Evolutionary conservation across 805 yeast species (phyloP).

Genomic region (Candida lessepsii): DNA sequence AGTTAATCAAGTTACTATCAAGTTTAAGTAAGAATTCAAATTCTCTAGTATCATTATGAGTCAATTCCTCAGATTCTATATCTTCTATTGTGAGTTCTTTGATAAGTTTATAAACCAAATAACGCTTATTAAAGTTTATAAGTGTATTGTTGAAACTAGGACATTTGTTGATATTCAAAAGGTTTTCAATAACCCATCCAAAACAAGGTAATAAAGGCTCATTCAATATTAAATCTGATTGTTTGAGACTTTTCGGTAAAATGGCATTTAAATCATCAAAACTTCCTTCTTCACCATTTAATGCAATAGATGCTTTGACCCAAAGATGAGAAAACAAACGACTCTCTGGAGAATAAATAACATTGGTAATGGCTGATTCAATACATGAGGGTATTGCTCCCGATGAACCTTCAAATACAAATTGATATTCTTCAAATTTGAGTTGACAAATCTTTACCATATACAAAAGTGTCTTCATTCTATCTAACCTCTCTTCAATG

Average conservation of each 20-base stretch:
- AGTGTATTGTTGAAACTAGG: conserved; percentile 70
- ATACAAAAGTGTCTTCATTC: conserved; percentile 67
- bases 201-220: conserved; percentile 74
- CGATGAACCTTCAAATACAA: conserved; percentile 35
- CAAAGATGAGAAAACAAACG: conserved; percentile 68
- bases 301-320: conserved; percentile 52
- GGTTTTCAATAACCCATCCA: conserved; percentile 85
- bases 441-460: conserved; percentile 63
- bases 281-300: conserved; percentile 16
- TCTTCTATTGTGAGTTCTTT: conserved; percentile 41
- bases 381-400: conserved; percentile 70
- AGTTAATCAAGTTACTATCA: conserved; percentile 34
- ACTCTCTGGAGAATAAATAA: conserved; percentile 78
- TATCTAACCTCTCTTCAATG: conserved; percentile 56
- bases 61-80: conserved; percentile 17
- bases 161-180: conserved; percentile 59
- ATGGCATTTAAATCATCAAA: conserved; percentile 31
- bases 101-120: conserved; percentile 37
- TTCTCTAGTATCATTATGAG: conserved; percentile 36
- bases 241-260: conserved; percentile 28
- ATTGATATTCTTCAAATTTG: conserved; percentile 57
- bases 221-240: conserved; percentile 29
- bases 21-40: conserved; percentile 55
- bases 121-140: conserved; percentile 79
- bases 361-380: conserved; percentile 74